Evolutionary conservation across 2,329 filamentous ascomycete species (phyloP).

Genomic region (Neocucurbitaria cava): DNA sequence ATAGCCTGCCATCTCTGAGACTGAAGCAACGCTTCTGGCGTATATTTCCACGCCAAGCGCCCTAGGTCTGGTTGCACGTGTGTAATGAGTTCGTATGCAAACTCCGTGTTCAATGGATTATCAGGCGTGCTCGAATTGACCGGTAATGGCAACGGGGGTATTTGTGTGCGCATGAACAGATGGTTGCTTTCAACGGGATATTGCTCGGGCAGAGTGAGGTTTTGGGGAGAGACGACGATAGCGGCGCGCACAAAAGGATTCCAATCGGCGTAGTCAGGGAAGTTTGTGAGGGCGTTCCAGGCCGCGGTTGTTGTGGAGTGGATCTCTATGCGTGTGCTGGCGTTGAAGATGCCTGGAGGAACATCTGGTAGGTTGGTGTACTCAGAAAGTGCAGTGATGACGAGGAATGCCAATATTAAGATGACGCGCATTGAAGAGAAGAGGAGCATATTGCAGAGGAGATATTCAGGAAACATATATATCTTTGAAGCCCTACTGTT

Average conservation of each 20-base stretch:
- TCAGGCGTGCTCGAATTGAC: conserved; percentile 35
- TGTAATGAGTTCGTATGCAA: conserved; percentile 37
- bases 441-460: not conserved
- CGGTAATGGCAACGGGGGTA: conserved; percentile 37
- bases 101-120: conserved; percentile 29
- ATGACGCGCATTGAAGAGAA: not conserved
- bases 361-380: conserved; percentile 37
- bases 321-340: conserved; percentile 35
- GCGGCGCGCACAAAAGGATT: conserved; percentile 42
- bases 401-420: conserved; percentile 4
- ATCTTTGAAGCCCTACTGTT: not conserved
- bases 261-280: conserved; percentile 37
- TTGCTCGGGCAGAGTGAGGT: conserved; percentile 32
- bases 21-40: conserved; percentile 14
- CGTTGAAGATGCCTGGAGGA: conserved; percentile 37
- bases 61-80: conserved; percentile 33
- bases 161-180: conserved; percentile 36
- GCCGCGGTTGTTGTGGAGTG: conserved; percentile 24
- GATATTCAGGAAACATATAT: not conserved
- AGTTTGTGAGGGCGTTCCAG: conserved; percentile 38
- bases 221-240: conserved; percentile 25
- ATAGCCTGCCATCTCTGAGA: conserved; percentile 40
- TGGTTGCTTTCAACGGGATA: conserved; percentile 29
- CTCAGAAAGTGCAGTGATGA: conserved; percentile 8
- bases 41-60: conserved; percentile 36